Evolutionary conservation across 306 rosid species (phyloP).

Genomic region (Oemleria cerasiformis): DNA sequence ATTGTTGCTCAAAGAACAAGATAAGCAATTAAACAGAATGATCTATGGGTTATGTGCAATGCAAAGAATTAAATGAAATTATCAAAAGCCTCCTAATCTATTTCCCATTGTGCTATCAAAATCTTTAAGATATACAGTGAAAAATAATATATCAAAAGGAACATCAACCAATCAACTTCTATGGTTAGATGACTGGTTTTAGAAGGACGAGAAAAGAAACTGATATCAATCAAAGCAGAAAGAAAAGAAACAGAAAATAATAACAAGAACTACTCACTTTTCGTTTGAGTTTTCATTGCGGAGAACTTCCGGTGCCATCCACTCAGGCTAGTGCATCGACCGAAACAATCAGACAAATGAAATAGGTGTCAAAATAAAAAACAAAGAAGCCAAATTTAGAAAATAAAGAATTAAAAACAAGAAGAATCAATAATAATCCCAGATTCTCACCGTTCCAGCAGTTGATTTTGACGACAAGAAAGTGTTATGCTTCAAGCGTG

Average conservation of each 20-base stretch:
- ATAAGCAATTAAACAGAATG: too few relatives aligned
- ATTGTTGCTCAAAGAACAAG: too few relatives aligned
- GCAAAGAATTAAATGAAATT: too few relatives aligned
- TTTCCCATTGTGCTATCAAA: too few relatives aligned
- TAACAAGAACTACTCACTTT: conserved; percentile 50
- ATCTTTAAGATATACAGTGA: too few relatives aligned
- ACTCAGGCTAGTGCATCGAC: conserved; percentile 76
- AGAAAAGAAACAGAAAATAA: conserved; percentile 7
- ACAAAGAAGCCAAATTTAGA: conserved; percentile 16
- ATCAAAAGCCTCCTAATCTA: too few relatives aligned
- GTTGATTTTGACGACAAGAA: conserved; percentile 98
- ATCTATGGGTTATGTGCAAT: too few relatives aligned
- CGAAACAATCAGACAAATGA: conserved; percentile 29
- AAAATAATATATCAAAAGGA: too few relatives aligned
- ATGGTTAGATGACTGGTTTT: too few relatives aligned
- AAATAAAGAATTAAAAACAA: too few relatives aligned
- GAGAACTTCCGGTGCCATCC: conserved; percentile 99
- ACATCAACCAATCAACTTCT: too few relatives aligned
- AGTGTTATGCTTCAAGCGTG: conserved; percentile 96
- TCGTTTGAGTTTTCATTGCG: conserved; percentile 98
- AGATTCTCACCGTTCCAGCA: conserved; percentile 95
- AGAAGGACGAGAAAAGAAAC: too few relatives aligned
- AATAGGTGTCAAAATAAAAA: conserved; percentile 4
- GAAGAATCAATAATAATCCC: conserved; percentile 8
- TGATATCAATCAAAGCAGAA: not conserved